phyloP scores from a whole-genome alignment of 345 rosid species.

The Lepidium didymum region DNA sequence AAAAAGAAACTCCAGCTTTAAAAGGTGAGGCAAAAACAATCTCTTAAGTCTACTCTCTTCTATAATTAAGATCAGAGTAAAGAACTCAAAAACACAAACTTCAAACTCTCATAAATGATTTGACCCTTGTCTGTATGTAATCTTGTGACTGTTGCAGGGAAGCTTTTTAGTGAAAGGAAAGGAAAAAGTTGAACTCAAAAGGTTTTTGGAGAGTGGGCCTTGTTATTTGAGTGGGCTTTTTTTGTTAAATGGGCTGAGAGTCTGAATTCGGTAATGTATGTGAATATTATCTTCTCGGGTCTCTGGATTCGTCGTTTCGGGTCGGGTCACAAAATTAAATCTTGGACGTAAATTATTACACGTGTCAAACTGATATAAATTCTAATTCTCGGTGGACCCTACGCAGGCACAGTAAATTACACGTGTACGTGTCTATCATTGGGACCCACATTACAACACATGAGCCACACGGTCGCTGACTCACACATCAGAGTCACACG shows the following conservation, averaged over 20 bases:
- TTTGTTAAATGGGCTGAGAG: background rate
- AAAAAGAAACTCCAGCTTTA: slow-evolving; percentile 37
- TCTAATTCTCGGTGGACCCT: background rate
- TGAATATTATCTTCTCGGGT: too few relatives aligned
- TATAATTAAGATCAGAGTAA: background rate
- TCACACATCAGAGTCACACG: background rate
- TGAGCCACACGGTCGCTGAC: background rate
- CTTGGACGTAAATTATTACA: background rate
- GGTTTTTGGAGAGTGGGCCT: background rate
- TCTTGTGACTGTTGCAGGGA: slow-evolving; percentile 2
- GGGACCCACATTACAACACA: background rate
- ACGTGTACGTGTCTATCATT: background rate
- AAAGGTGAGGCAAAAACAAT: slow-evolving; percentile 13
- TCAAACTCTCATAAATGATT: slow-evolving; percentile 44
- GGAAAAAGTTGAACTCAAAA: slow-evolving; percentile 5
- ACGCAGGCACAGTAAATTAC: background rate
- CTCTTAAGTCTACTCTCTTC: background rate
- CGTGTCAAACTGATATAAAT: background rate
- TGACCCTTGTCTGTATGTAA: slow-evolving; percentile 23
- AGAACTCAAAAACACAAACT: background rate
- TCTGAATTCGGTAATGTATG: background rate
- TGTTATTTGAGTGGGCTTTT: background rate
- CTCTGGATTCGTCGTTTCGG: too few relatives aligned
- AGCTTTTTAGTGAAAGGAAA: background rate
- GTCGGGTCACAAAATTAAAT: background rate